Base-by-base conservation (phyloP, 768 basidiomycete genomes). In the Sporobolomyces phaffii region DNA sequence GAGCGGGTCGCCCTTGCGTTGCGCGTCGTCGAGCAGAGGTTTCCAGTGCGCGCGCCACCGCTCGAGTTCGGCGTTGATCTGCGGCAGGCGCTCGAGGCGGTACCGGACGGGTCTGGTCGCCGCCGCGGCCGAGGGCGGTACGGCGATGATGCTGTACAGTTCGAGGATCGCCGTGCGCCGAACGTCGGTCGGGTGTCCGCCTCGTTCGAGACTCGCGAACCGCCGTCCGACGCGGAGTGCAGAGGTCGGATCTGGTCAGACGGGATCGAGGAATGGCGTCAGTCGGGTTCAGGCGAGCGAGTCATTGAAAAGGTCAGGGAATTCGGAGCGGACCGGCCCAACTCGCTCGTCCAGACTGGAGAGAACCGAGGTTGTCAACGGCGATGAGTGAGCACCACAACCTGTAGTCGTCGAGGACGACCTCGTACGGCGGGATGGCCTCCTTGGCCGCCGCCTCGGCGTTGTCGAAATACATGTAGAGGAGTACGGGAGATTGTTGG, bases 31-130 rank as follows among this genome's bases (percentile, higher is more conserved):
- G 24, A 70, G 60, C 1, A 70, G 29, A 22, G 68, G 68, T 50
- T 36, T 48, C 68, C 68, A 70, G 48, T 70, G 61, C 14, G 36
- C 34, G 15, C 31, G 18, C 68, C 63, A 65, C 1, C 36, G 52
- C n/a, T 70, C 68, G 33, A 70, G 64, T 33, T 70, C 41, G 20
- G 18, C 36, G 60, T 70, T 65, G 60, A 70, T 70, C 38, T 33
- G 43, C 6, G 38, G 20, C 22, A 70, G 54, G 22, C 64, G 54
- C n/a, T 65, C 63, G 43, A 70, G 60, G 3, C 68, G 63, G 22
- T 62, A 62, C 17, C 68, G 62, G 11, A 64, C 58, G 1, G 68
- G 68, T 31, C 64, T 43, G 20, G 49, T 50, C 14, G 64, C 11
- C 6, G 50, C 34, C 10, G 52, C 28, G 2, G 44, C 49, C 1